Percentiles rank a stretch among this genome's conserved stretches.
Evolutionary conservation across 2,329 filamentous ascomycete genomes (phyloP).

Genomic region (Xylaria multiplex): DNA sequence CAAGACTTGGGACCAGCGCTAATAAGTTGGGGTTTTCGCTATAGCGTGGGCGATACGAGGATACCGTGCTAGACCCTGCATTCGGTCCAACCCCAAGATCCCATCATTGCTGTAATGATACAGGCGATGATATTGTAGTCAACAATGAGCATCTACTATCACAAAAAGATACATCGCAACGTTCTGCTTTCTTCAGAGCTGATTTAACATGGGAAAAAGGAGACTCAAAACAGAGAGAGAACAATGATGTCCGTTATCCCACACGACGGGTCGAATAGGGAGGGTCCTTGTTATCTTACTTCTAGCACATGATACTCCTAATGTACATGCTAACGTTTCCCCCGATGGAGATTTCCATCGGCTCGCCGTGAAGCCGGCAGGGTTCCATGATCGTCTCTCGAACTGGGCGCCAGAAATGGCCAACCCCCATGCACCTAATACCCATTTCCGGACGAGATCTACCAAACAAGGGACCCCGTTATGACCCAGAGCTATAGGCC

Average conservation of each 20-base stretch:
- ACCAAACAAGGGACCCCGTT: slow-evolving; percentile 37
- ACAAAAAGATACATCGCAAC: neutral
- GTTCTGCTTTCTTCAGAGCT: neutral
- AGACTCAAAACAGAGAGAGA: neutral
- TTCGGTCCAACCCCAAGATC: neutral
- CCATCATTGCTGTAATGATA: neutral
- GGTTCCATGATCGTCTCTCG: slow-evolving; percentile 9
- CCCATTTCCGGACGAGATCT: slow-evolving; percentile 45
- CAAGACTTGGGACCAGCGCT: slow-evolving; percentile 39
- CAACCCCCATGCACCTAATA: slow-evolving; percentile 25
- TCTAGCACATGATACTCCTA: slow-evolving; percentile 16
- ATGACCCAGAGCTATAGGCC: slow-evolving; percentile 32
- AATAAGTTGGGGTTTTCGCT: slow-evolving; percentile 13
- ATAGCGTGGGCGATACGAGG: neutral
- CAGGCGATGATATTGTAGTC: neutral
- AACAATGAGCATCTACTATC: neutral
- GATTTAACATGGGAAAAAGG: neutral
- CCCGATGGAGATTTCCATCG: slow-evolving; percentile 20
- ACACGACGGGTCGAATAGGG: slow-evolving; percentile 14
- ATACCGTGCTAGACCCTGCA: neutral
- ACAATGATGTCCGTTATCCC: neutral
- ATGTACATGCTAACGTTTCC: slow-evolving; percentile 13
- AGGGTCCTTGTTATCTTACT: slow-evolving; percentile 19
- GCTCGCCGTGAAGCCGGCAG: slow-evolving; percentile 31
- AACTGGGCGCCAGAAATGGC: slow-evolving; percentile 21